phyloP scores from a whole-genome alignment of 768 basidiomycete species.

The Epithele typhae region DNA sequence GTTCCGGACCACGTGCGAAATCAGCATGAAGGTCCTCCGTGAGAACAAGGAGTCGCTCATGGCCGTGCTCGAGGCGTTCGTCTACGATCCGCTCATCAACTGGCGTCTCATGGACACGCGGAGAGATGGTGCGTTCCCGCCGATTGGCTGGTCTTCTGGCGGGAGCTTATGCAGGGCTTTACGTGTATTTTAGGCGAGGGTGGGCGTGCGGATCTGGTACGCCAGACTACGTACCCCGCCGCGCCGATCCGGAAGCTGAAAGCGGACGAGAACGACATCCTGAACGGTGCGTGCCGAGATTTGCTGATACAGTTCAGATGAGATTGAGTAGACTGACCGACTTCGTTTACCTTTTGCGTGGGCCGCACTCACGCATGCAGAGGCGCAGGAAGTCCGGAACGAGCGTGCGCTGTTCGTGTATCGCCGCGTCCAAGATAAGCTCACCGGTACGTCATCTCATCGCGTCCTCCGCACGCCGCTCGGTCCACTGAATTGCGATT shows the following conservation, averaged over 20 bases:
- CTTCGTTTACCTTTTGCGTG: too few relatives aligned
- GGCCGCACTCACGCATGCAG: constrained; percentile 31
- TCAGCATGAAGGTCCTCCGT: constrained; percentile 94
- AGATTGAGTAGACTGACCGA: neutral
- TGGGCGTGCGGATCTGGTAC: constrained; percentile 45
- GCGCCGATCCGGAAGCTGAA: constrained; percentile 78
- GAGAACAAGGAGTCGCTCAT: constrained; percentile 99
- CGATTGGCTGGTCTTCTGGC: neutral
- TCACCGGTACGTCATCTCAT: constrained; percentile 63
- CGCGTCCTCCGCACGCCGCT: neutral
- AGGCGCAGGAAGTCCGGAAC: constrained; percentile 83
- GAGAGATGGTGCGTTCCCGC: constrained; percentile 49
- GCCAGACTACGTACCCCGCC: constrained; percentile 70
- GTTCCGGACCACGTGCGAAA: constrained; percentile 93
- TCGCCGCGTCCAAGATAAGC: constrained; percentile 91
- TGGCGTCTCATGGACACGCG: constrained; percentile 89
- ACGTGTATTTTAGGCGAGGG: constrained; percentile 7
- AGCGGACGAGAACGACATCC: constrained; percentile 91
- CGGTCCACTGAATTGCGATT: neutral
- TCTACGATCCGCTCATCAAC: constrained; percentile 96
- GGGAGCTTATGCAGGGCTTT: neutral
- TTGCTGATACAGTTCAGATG: neutral
- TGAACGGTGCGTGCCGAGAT: constrained; percentile 59
- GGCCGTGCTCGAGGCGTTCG: constrained; percentile 98
- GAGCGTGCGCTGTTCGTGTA: constrained; percentile 88